A percentile compares a stretch with the other conserved stretches of the same genome.
phyloP scores from a whole-genome alignment of 2,329 filamentous ascomycete genomes.

The Ilyonectria destructans region DNA sequence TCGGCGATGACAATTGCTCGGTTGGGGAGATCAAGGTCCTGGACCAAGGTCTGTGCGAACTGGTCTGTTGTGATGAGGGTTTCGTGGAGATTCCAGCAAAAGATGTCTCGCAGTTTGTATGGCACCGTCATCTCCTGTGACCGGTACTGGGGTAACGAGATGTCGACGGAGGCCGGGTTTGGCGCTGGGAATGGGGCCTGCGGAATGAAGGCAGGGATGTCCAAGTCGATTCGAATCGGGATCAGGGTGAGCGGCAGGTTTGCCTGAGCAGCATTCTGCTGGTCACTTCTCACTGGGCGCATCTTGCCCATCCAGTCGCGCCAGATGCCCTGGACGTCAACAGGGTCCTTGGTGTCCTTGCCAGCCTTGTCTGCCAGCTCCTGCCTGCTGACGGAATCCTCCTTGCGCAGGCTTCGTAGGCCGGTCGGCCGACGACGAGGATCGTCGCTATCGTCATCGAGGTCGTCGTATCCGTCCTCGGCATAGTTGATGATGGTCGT shows the following conservation, averaged over 20 bases:
- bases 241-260: constrained; percentile 91
- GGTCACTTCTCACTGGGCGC: constrained; percentile 68
- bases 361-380: constrained; percentile 84
- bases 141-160: constrained; percentile 84
- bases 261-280: constrained; percentile 76
- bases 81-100: constrained; percentile 98
- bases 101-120: constrained; percentile 94
- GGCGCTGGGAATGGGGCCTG: constrained; percentile 76
- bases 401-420: constrained; percentile 84
- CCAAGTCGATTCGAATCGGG: constrained; percentile 96
- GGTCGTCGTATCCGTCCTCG: constrained; percentile 93
- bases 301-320: constrained; percentile 94
- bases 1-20: constrained; percentile 79
- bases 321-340: constrained; percentile 92
- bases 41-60: constrained; percentile 91
- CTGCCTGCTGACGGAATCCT: constrained; percentile 76
- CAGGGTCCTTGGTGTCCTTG: constrained; percentile 84
- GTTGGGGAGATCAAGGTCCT: constrained; percentile 92
- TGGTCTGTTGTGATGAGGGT: constrained; percentile 94
- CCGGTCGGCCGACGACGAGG: constrained; percentile 86
- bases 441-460: constrained; percentile 82
- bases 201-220: constrained; percentile 85
- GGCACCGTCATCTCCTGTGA: constrained; percentile 85
- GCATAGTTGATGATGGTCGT: constrained; percentile 98
- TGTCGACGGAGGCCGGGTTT: constrained; percentile 76